Evolutionary conservation across 2,329 filamentous ascomycete species (phyloP), one percentile per base, ranked within the genome.

Genomic region (Ilyonectria robusta): DNA sequence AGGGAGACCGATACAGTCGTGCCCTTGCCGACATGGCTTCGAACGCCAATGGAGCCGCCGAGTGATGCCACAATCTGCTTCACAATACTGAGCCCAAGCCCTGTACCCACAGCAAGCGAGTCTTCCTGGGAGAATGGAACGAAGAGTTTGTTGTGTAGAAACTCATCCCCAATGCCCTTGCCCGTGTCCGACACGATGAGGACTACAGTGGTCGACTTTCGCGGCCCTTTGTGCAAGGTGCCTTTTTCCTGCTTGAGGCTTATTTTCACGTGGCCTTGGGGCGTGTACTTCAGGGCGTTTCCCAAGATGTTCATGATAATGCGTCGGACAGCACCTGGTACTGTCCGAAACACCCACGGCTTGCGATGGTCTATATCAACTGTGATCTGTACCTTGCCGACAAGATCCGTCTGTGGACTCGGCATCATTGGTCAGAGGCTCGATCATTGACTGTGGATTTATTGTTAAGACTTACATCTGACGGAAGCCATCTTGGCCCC

Each of bases 81-180:
- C 26, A 93, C 90, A 13, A 93, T 90, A 17, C 87, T 89, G 44
- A 92, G 78, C 0, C 91, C 91, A 0, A 92, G 79, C 0, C 90
- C 90, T 1, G 88, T 88, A 1, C 90, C 90, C 6, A 86, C 85
- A 2, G 88, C 85, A 19, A 93, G 79, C 0, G 84, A 82, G 62
- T 91, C 87, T 72, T 92, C 91, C 70, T 92, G 91, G 0, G 84
- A 81, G 67, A 92, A 92, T 0, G 89, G 88, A 0, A 87, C 87
- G 71, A 89, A 92, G 0, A 92, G 79, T 17, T 86, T 84, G 15
- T 86, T 86, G 21, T 86, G 84, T 59, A 91, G 80, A 70, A 89
- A 92, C 23, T 91, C 87, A 40, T 86, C 83, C 0, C 86, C 88
- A 68, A 92, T 92, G 9, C 91, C 91, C 67, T 87, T 87, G 1